Conservation (phyloP, 2,329 filamentous ascomycete genomes). For the Colletotrichum higginsianum region DNA sequence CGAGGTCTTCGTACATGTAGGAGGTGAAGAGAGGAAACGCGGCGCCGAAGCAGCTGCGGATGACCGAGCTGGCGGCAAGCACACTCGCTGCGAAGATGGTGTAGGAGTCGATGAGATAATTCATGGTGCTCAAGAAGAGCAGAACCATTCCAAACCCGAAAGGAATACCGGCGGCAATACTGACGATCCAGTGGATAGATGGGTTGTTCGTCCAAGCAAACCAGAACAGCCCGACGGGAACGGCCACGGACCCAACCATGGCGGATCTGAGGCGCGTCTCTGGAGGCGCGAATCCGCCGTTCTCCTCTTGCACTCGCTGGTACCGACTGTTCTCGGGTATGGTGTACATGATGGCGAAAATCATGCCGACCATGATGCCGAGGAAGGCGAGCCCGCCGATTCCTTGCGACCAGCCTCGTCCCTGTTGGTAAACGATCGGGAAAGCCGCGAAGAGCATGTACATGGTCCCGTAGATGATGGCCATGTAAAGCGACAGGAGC, state of each 20-base stretch:
- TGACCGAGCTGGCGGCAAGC: conserved; percentile 79
- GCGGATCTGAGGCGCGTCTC: conserved; percentile 69
- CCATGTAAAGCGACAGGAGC: conserved; percentile 76
- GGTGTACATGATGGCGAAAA: conserved; percentile 66
- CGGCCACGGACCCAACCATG: conserved; percentile 66
- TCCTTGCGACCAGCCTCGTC: conserved; percentile 71
- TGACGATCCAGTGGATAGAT: conserved; percentile 65
- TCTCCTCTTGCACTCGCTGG: conserved; percentile 53
- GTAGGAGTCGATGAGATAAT: conserved; percentile 70
- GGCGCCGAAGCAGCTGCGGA: conserved; percentile 80
- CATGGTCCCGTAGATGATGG: conserved; percentile 70
- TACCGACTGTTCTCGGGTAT: conserved; percentile 62
- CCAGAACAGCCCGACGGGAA: conserved; percentile 70
- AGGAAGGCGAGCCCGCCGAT: conserved; percentile 77
- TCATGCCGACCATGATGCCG: conserved; percentile 78
- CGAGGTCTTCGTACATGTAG: conserved; percentile 70
- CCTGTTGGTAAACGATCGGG: conserved; percentile 75
- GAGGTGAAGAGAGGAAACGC: conserved; percentile 81
- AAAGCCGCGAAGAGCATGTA: conserved; percentile 74
- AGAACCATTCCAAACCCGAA: conserved; percentile 60
- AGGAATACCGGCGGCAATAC: conserved; percentile 50
- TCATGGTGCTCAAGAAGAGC: conserved; percentile 68
- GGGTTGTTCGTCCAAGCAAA: conserved; percentile 70
- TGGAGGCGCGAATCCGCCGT: conserved; percentile 65
- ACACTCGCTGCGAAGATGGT: conserved; percentile 83